Percentiles rank a stretch among this genome's conserved stretches.
Conservation (phyloP, 768 basidiomycete genomes). For the Candolleomyces aberdarensis region DNA sequence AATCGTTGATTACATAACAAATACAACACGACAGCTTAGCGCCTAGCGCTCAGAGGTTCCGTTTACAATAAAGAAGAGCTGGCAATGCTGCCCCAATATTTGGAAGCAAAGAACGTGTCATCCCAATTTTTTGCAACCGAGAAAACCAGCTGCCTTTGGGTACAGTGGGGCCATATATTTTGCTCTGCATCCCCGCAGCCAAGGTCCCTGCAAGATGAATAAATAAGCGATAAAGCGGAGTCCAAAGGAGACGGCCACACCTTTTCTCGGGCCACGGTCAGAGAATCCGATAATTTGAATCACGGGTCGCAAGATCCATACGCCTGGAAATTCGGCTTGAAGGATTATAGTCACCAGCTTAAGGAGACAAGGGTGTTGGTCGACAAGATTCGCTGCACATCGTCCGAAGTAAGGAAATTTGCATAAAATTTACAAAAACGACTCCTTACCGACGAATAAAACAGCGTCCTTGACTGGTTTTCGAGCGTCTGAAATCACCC, state of each 20-base stretch:
- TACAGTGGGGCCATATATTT: background rate
- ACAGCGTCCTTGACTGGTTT: background rate
- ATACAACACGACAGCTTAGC: too few relatives aligned
- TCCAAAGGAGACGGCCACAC: background rate
- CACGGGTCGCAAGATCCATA: background rate
- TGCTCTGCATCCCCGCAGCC: slow-evolving; percentile 2
- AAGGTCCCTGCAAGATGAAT: background rate
- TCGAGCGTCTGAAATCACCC: background rate
- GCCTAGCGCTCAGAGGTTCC: too few relatives aligned
- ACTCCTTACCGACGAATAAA: background rate
- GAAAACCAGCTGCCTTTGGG: slow-evolving; percentile 5
- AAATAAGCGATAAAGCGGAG: background rate
- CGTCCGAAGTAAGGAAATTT: background rate
- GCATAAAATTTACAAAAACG: background rate
- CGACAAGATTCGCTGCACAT: background rate
- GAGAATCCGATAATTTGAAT: background rate
- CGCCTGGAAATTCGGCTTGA: background rate
- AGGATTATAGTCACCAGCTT: background rate
- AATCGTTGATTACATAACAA: too few relatives aligned
- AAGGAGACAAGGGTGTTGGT: slow-evolving; percentile 4
- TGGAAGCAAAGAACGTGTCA: too few relatives aligned
- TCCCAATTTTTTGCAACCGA: background rate
- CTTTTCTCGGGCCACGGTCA: background rate
- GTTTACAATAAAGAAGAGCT: too few relatives aligned
- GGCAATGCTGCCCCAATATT: too few relatives aligned